Base-by-base conservation (phyloP, 805 yeast genomes). In the Candida jianshihensis region DNA sequence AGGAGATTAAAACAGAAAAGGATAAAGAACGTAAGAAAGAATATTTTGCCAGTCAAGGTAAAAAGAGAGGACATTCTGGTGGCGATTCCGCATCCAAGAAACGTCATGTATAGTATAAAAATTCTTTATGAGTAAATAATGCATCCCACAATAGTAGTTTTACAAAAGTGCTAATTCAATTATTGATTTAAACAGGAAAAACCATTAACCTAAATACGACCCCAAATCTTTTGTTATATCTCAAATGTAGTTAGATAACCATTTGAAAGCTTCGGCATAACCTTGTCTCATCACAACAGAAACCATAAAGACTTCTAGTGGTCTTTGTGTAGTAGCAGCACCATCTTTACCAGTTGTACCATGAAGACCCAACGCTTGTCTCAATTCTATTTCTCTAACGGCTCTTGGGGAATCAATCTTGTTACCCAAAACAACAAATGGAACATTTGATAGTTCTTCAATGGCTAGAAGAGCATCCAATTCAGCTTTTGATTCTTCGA, bases 231-330 rank as follows among this genome's bases (percentile, higher is more conserved):
- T n/a, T n/a, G n/a, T 22, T 17, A 15, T 27, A 6, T 14, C 14
- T 58, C 73, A 90, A 53, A 90, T 90, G 66, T 84, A 90, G 68
- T 92, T 95, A 43, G 96, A 87, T 57, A 92, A 77, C 97, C 97
- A 92, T 74, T 87, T 84, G 76, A 92, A 88, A 45, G 95, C 98
- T 54, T 92, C 97, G 42, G 95, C 95, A 64, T 92, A 92, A 54
- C 98, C 99, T 64, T 86, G 89, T 75, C 97, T 86, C 96, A 89
- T 84, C 38, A 89, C 96, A 47, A 92, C 95, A 19, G 96, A 87
- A 65, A 96, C 90, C 97, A 92, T 92, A 64, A 78, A 92, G 31
- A 92, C 78, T 68, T 92, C 99, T 39, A 90, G 78, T 34, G 99
- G 97, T 70, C 98, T 82, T 46, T 74, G 81, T 29, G 75, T 76